A percentile compares a stretch with the other conserved stretches of the same genome.
These are phyloP conservation scores for Anacardium occidentale DNA, from an alignment of 345 rosid genomes.

Conservation along the genomic window DNA sequence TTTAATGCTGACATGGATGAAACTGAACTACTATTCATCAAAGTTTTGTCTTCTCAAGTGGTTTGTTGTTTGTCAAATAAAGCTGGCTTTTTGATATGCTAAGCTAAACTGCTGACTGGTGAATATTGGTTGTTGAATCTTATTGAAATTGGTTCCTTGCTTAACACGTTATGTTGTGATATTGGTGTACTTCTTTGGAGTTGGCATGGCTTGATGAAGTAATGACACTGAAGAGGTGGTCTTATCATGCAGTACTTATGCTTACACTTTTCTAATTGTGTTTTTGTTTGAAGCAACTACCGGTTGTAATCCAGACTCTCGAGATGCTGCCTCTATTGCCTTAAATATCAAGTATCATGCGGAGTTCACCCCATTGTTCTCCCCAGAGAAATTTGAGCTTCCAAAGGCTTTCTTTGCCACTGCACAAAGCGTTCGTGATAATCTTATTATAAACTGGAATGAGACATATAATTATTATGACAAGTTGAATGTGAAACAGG, in stretches of 20 bases:
- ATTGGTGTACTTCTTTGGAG: too few species aligned
- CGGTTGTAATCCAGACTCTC: constrained; percentile 27
- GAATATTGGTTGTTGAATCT: too few species aligned
- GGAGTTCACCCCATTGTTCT: constrained; percentile 65
- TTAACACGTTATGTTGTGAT: too few species aligned
- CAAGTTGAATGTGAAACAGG: constrained; percentile 61
- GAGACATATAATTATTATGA: constrained; percentile 62
- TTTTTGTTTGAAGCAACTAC: constrained; percentile 31
- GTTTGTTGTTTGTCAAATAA: too few species aligned
- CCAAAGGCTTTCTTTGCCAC: constrained; percentile 73
- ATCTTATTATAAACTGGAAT: constrained; percentile 67
- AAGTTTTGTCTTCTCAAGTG: too few species aligned
- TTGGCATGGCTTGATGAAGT: too few species aligned
- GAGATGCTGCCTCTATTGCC: constrained; percentile 57
- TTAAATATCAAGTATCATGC: constrained; percentile 68
- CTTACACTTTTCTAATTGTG: not conserved
- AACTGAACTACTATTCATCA: too few species aligned
- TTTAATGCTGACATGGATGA: not conserved
- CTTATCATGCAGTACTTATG: not conserved
- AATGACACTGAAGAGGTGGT: not conserved
- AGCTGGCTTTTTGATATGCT: too few species aligned
- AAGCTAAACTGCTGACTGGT: too few species aligned
- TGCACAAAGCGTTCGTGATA: constrained; percentile 69
- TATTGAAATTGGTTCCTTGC: too few species aligned
- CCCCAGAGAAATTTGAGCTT: constrained; percentile 63